Percentiles rank a stretch among this genome's conserved stretches.
phyloP scores from a whole-genome alignment of 805 yeast species.

The Candida odintsovae region DNA sequence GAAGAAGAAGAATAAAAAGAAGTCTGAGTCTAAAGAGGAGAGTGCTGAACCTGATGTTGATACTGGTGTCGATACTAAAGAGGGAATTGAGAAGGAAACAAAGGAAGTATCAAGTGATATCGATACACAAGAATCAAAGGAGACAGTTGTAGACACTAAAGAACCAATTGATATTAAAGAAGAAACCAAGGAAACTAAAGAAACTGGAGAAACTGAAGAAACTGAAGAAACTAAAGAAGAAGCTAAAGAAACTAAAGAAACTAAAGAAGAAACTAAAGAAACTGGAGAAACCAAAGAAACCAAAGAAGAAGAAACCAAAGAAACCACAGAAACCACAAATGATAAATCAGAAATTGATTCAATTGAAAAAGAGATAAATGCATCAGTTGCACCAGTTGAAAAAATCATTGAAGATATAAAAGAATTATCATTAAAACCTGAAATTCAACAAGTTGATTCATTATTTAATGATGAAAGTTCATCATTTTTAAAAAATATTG shows the following conservation, averaged over 20 bases:
- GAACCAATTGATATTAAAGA: too few relatives aligned
- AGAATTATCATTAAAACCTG: neutral
- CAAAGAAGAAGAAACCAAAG: neutral
- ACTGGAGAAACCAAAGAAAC: neutral
- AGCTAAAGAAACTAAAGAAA: too few relatives aligned
- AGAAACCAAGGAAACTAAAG: too few relatives aligned
- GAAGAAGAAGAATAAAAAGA: conserved; percentile 35
- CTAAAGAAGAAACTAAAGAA: neutral
- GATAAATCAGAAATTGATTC: neutral
- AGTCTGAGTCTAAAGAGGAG: conserved; percentile 10
- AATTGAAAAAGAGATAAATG: neutral
- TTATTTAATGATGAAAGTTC: conserved; percentile 16
- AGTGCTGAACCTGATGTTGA: conserved; percentile 4
- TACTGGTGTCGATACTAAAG: conserved; percentile 5
- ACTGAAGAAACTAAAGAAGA: too few relatives aligned
- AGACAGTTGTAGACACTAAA: too few relatives aligned
- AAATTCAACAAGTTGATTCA: conserved; percentile 5
- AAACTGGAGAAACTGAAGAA: too few relatives aligned
- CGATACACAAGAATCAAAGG: too few relatives aligned
- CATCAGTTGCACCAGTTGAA: neutral
- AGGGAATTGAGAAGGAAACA: neutral
- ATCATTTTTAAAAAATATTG: conserved; percentile 24
- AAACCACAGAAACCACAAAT: neutral
- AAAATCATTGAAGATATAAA: neutral
- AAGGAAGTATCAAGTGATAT: neutral